Percentiles rank a stretch among this genome's conserved stretches.
phyloP scores from a whole-genome alignment of 306 rosid genomes.

The Rosa lucieae region DNA sequence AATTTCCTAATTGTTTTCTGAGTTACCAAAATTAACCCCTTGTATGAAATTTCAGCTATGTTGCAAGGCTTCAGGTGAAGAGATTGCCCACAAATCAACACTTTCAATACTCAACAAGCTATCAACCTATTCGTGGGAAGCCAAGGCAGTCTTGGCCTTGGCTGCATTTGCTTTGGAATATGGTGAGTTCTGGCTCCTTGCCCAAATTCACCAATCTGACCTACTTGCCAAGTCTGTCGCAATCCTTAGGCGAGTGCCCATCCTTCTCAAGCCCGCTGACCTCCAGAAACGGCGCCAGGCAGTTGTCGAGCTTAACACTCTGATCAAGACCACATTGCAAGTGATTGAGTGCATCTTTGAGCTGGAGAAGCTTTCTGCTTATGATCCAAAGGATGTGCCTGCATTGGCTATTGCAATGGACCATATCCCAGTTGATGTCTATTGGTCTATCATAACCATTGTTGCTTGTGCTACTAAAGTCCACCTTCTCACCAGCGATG shows the following conservation, averaged over 20 bases:
- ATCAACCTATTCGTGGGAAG: conserved; percentile 50
- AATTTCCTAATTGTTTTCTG: background rate
- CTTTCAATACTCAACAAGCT: conserved; percentile 49
- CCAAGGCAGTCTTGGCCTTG: conserved; percentile 58
- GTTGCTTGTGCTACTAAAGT: conserved; percentile 48
- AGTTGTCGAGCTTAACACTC: conserved; percentile 45
- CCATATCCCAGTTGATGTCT: conserved; percentile 56
- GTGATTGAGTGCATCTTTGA: conserved; percentile 46
- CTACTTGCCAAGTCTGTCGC: conserved; percentile 61
- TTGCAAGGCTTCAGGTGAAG: conserved; percentile 59
- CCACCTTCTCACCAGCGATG: conserved; percentile 41
- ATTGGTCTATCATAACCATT: conserved; percentile 57
- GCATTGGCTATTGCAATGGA: conserved; percentile 38
- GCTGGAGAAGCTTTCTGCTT: conserved; percentile 40
- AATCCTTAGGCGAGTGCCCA: conserved; percentile 51
- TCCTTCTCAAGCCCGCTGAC: conserved; percentile 33
- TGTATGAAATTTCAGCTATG: conserved; percentile 41
- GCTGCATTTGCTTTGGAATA: conserved; percentile 67
- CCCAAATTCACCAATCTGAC: conserved; percentile 42
- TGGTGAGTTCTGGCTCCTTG: conserved; percentile 64
- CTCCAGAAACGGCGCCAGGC: conserved; percentile 39
- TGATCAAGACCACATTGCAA: conserved; percentile 44
- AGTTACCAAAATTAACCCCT: background rate
- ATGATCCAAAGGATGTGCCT: conserved; percentile 53
- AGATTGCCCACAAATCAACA: conserved; percentile 50